Evolutionary conservation across 495 filamentous ascomycete genomes (phyloP), one percentile per base, ranked within the genome.

Genomic region (Penicillium robsamsonii): DNA sequence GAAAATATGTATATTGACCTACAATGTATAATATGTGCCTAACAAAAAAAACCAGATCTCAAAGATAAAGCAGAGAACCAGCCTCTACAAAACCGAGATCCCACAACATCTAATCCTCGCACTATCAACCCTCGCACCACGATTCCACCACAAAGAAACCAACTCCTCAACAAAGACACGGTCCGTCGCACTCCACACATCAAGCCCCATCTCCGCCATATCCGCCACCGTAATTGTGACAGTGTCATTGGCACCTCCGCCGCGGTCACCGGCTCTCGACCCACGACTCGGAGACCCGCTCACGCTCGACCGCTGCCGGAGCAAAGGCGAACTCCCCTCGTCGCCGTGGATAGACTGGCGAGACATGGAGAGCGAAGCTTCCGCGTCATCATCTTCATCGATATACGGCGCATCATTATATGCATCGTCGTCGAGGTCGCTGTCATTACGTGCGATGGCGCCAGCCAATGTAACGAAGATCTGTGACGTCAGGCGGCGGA

Each of bases 131-230:
- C 80, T 74, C 3, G 87, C 89, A 38, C 76, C 72, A 25, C 88
- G 74, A 11, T 80, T 84, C 75, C 91, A 96, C 73, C 91, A 96
- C 47, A 85, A 68, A 54, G 62, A 73, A 54, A 86, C 75, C 42
- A 90, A 68, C 57, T 90, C 86, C 64, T 80, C 73, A 6, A 91
- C 81, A 64, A 96, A 96, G 17, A 79, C 71, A 37, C 85, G 81
- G 69, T 96, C 92, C 27, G 80, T 74, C 43, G 83, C 80, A 67
- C 89, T 95, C 92, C 92, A 96, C 0, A 86, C 78, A 65, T 96
- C 92, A 27, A 96, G 80, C 0, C 92, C 91, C 88, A 96, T 91
- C 45, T 83, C 75, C 46, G 77, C 76, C 63, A 96, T 77, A 57
- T 92, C 90, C 22, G 90, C 87, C 45, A 82, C 82, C 22, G 77